A percentile compares a stretch with the other conserved stretches of the same genome.
phyloP scores from a whole-genome alignment of 2,329 filamentous ascomycete species.

The Penicillium thymicola region DNA sequence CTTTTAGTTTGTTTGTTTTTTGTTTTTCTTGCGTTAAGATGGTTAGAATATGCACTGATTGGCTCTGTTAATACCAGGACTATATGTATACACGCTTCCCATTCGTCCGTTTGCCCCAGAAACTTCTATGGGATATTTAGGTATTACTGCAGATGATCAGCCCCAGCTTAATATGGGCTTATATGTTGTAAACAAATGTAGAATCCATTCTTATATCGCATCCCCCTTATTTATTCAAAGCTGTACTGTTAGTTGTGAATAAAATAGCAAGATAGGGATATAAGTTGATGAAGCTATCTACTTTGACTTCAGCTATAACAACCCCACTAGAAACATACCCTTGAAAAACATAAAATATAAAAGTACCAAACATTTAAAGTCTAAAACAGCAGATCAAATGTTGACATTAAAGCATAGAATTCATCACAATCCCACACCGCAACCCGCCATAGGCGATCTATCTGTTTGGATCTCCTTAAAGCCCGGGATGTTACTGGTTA shows the following conservation, averaged over 20 bases:
- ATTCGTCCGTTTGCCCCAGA: not conserved
- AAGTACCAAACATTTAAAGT: not conserved
- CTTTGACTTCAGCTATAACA: not conserved
- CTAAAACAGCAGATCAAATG: not conserved
- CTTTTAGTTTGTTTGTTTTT: not conserved
- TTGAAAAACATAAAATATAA: not conserved
- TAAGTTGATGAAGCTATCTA: not conserved
- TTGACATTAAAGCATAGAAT: not conserved
- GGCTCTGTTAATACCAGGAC: not conserved
- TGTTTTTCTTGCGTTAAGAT: not conserved
- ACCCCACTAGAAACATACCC: not conserved
- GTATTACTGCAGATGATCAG: not conserved
- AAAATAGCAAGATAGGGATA: not conserved
- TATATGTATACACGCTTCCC: not conserved
- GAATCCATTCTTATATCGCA: not conserved
- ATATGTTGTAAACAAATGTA: not conserved
- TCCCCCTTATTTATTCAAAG: not conserved
- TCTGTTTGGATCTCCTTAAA: not conserved
- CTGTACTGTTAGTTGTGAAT: not conserved
- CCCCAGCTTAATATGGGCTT: not conserved
- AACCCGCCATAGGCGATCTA: not conserved
- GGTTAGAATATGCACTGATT: not conserved
- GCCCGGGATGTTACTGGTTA: not conserved
- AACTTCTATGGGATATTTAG: no score
- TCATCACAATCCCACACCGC: not conserved